phyloP scores from a whole-genome alignment of 805 yeast species.

The Saccharomycopsis sp. region DNA sequence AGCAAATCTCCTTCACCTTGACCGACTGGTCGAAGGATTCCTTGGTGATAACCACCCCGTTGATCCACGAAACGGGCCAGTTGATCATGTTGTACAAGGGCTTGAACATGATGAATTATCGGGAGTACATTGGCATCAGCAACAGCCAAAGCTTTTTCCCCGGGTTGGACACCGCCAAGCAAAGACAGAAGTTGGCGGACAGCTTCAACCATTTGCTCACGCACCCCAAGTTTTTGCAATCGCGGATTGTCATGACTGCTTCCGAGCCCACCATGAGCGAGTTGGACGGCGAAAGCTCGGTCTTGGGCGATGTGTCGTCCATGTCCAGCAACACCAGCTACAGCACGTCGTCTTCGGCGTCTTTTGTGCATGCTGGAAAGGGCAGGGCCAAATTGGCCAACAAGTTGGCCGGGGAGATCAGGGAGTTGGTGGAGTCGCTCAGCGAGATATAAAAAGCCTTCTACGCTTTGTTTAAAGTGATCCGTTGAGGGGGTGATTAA shows the following conservation, averaged over 20 bases:
- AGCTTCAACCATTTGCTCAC: constrained; percentile 65
- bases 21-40: constrained; percentile 58
- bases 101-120: constrained; percentile 44
- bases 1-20: constrained; percentile 57
- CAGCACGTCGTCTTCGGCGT: neutral
- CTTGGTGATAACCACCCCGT: constrained; percentile 38
- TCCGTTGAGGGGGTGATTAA: constrained; percentile 15
- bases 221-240: constrained; percentile 76
- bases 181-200: constrained; percentile 49
- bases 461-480: neutral
- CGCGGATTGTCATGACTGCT: constrained; percentile 56
- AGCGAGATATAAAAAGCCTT: neutral
- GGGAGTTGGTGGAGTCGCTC: constrained; percentile 39
- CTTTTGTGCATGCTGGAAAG: constrained; percentile 4
- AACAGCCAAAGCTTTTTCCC: constrained; percentile 32
- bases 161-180: constrained; percentile 53
- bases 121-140: constrained; percentile 30
- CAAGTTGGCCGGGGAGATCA: constrained; percentile 40
- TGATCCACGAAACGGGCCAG: constrained; percentile 59
- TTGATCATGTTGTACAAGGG: constrained; percentile 55
- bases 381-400: constrained; percentile 35
- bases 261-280: no score
- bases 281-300: constrained; percentile 59
- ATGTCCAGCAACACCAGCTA: neutral
- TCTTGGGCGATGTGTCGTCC: constrained; percentile 40